Evolutionary conservation across 306 rosid genomes (phyloP), one percentile per base, ranked within the genome.

Genomic region (Quercus berberidifolia): DNA sequence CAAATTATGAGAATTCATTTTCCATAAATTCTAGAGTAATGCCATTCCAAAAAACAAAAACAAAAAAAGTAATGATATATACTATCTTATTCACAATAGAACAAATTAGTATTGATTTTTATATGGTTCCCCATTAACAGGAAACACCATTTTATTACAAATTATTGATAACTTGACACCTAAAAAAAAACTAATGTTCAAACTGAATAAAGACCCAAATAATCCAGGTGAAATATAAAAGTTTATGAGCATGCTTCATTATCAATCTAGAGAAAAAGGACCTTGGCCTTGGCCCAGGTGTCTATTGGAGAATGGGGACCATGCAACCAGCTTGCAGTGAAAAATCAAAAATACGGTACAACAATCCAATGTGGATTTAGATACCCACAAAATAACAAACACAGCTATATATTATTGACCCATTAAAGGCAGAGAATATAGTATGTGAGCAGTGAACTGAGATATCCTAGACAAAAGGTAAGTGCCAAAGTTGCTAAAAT

Each of bases 321-420:
- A 63, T 28, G 12, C 41, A 63, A 63, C 4, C 69, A 15, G 8
- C 41, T 26, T 6, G 65, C 33, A 60, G 87, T 84, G 85, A 84
- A 41, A 41, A 41, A 41, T 41, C 3, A 41, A 41, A 26, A 79
- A 82, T 69, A 25, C 20, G 3, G 69, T 5, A 63, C 17, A 63
- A 2, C 20, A 63, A 18, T 63, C 69, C 69, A 63, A 14, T 28
- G 69, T 11, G 6, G 20, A 63, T 5, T 15, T 18, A 38, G 46
- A 63, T 63, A n/a, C 52, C 52, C 28, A 8, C 69, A 41, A 41
- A 2, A 41, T 63, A 63, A 13, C 11, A 64, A 6, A 18, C 15
- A 68, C 7, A 64, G 17, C 21, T 15, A 18, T 30, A 12, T 5
- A 30, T 30, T n/a, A 30, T 3, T 28, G 11, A 49, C 6, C 10